A percentile compares a stretch with the other conserved stretches of the same genome.
Evolutionary conservation across 805 yeast species (phyloP).

Genomic region (Hanseniaspora meyeri): DNA sequence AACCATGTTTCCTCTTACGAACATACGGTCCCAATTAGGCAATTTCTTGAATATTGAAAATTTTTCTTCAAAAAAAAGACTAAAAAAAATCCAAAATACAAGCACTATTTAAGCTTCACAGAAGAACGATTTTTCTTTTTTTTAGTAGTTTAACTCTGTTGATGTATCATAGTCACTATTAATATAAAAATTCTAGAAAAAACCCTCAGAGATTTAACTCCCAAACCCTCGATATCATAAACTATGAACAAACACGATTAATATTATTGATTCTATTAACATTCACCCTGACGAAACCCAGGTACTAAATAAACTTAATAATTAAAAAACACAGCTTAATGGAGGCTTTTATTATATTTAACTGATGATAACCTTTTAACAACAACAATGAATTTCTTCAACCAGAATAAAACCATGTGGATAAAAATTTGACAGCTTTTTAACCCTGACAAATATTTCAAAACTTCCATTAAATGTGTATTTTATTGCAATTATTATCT

Average conservation of each 20-base stretch:
- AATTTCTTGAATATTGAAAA: not conserved
- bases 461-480: not conserved
- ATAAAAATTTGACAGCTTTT: slow-evolving; percentile 16
- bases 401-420: slow-evolving; percentile 12
- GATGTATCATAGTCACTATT: too few species aligned
- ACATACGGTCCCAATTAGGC: not conserved
- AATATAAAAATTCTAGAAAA: too few species aligned
- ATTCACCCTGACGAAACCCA: not conserved
- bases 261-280: not conserved
- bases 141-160: too few species aligned
- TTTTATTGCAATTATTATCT: not conserved
- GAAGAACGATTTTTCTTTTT: not conserved
- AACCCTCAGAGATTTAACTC: not conserved
- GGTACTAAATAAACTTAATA: not conserved
- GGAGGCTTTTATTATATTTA: not conserved
- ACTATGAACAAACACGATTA: not conserved
- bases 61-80: not conserved
- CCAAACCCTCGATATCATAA: too few species aligned
- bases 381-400: slow-evolving; percentile 16
- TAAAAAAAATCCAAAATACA: too few species aligned
- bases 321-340: not conserved
- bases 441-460: slow-evolving; percentile 12
- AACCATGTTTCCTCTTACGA: not conserved
- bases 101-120: not conserved
- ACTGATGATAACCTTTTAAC: slow-evolving; percentile 14